Evolutionary conservation across 2,329 filamentous ascomycete genomes (phyloP).

Genomic region (Xylaria sp.): DNA sequence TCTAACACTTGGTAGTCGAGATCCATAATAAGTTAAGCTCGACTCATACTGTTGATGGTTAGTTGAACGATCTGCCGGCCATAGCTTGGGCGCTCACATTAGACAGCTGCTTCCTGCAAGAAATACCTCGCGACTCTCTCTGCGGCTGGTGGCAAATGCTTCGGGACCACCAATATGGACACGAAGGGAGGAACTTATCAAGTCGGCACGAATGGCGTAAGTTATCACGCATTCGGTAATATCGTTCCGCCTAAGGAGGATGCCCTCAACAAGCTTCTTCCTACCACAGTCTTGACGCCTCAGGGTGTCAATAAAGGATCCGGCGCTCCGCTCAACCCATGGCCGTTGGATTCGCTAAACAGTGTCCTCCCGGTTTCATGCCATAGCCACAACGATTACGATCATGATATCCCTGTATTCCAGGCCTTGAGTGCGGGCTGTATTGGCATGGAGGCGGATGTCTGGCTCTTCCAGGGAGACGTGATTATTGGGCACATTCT

Average conservation of each 20-base stretch:
- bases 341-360: constrained; percentile 44
- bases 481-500: constrained; percentile 45
- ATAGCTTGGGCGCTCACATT: constrained; percentile 28
- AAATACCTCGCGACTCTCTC: constrained; percentile 43
- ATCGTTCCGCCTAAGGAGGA: constrained; percentile 43
- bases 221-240: constrained; percentile 46
- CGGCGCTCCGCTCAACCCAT: constrained; percentile 44
- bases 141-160: constrained; percentile 41
- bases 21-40: constrained; percentile 46
- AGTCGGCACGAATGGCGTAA: constrained; percentile 43
- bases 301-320: constrained; percentile 44
- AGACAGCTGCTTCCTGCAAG: constrained; percentile 41
- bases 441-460: constrained; percentile 46
- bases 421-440: constrained; percentile 46
- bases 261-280: constrained; percentile 44
- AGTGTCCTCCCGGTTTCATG: constrained; percentile 42
- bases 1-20: constrained; percentile 40
- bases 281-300: constrained; percentile 37
- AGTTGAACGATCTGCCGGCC: constrained; percentile 24
- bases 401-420: constrained; percentile 44
- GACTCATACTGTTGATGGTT: constrained; percentile 44
- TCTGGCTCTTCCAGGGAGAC: constrained; percentile 41
- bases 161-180: constrained; percentile 43
- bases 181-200: constrained; percentile 48
- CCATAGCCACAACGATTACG: constrained; percentile 49